Conservation (phyloP, 192 early-diverging fungal genomes). For the Phlyctochytrium planicorne region DNA sequence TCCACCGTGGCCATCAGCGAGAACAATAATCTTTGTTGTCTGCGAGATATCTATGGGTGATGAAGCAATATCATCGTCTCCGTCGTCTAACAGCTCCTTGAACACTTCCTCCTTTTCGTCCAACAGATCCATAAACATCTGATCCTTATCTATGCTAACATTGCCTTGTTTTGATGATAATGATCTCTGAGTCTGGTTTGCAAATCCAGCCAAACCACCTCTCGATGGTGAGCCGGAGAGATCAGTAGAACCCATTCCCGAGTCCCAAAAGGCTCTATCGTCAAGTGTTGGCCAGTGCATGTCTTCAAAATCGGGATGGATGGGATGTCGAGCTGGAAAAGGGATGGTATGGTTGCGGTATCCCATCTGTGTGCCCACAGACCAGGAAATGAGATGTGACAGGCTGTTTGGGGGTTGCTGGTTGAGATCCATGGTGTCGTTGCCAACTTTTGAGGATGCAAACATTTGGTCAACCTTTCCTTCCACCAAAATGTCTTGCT, state of each 20-base stretch:
- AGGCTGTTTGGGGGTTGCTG: too few relatives aligned
- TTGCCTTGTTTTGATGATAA: not conserved
- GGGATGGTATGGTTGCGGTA: not conserved
- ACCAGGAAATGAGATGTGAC: not conserved
- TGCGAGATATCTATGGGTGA: not conserved
- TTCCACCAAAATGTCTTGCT: too few relatives aligned
- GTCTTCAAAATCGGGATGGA: constrained; percentile 56
- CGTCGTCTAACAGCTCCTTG: too few relatives aligned
- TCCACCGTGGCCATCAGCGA: constrained; percentile 65
- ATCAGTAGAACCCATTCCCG: too few relatives aligned
- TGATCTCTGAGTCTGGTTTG: not conserved
- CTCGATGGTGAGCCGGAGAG: not conserved
- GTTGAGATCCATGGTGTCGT: too few relatives aligned
- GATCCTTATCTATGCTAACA: not conserved
- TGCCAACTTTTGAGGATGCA: too few relatives aligned
- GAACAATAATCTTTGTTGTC: constrained; percentile 34
- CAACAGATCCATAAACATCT: too few relatives aligned
- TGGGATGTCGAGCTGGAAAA: constrained; percentile 11
- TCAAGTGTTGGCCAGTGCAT: constrained; percentile 45
- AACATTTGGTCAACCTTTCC: too few relatives aligned
- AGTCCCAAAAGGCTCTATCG: constrained; percentile 15
- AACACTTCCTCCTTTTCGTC: not conserved
- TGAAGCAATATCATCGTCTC: too few relatives aligned
- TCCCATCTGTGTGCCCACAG: not conserved
- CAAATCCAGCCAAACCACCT: not conserved